Evolutionary conservation across 169 alveolate genomes (phyloP), one percentile per base, ranked within the genome.

Genomic region (Eimeria maxima): DNA sequence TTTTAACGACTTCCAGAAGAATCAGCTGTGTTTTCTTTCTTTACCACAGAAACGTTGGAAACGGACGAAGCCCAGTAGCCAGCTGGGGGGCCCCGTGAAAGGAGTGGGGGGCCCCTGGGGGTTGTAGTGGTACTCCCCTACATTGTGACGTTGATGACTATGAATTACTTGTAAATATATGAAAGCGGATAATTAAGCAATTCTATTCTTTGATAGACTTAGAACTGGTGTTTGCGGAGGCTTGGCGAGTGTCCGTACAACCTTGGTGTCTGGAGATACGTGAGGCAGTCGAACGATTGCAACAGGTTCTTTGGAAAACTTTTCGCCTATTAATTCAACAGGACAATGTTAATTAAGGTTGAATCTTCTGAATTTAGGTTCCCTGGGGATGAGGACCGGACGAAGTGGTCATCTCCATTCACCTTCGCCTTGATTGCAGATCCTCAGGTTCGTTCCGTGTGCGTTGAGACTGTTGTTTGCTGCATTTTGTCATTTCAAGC

Each of bases 341-440:
- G 22, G 11, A 83, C 14, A 83, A 83, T 83, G 91, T 65, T 83
- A 63, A 53, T 83, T 16, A 83, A 53, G 33, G 91, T 83, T 27
- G 78, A 84, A 20, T 57, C 4, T 22, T 16, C 38, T 33, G 13
- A 42, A 8, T 57, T 84, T 18, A 29, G 11, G 16, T 38, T 84
- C 24, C 53, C 74, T 0, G 60, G 60, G 78, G 33, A 44, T 8
- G 27, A 22, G 2, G 45, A 84, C 60, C 78, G n/a, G 2, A 42
- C 5, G 60, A 53, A 27, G 8, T 84, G 93, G 93, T 6, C 18
- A 1, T 14, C 38, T 11, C 80, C 93, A 38, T 84, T 84, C 93
- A 84, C 38, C 38, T 84, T 84, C 27, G 93, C 44, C 24, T 18
- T 84, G 78, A 18, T 84, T 18, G 93, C 93, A 44, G 93, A 84